Evolutionary conservation across 1,284 basidiomycete species (phyloP).

Genomic region (Trametes polyzona): DNA sequence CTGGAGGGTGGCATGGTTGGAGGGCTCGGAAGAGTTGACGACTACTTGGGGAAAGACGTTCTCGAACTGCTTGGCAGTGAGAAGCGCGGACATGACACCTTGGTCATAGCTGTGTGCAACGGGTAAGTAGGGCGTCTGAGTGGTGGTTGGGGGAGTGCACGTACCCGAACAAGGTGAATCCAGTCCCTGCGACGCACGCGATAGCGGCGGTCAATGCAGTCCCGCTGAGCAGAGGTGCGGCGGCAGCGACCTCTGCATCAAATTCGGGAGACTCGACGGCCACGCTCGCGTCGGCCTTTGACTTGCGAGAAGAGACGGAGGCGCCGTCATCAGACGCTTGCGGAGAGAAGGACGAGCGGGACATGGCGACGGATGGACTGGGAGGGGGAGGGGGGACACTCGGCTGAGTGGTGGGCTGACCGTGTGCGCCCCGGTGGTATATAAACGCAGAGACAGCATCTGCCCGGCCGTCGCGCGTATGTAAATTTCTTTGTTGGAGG

Average conservation of each 20-base stretch:
- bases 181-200: slow-evolving; percentile 57
- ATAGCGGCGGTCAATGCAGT: slow-evolving; percentile 47
- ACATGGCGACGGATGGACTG: slow-evolving; percentile 8
- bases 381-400: background rate
- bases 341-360: slow-evolving; percentile 13
- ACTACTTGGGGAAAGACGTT: slow-evolving; percentile 53
- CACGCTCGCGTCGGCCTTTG: slow-evolving; percentile 14
- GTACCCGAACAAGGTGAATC: slow-evolving; percentile 62
- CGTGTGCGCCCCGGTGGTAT: background rate
- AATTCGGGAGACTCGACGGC: slow-evolving; percentile 15
- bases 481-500: slow-evolving; percentile 4
- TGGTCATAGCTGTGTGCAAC: slow-evolving; percentile 56
- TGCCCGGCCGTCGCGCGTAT: background rate
- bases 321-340: slow-evolving; percentile 6
- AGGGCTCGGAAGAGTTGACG: slow-evolving; percentile 35
- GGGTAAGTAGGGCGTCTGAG: background rate
- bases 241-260: slow-evolving; percentile 27
- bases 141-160: slow-evolving; percentile 13
- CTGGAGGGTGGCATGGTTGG: slow-evolving; percentile 54
- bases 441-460: slow-evolving; percentile 7
- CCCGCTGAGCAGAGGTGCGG: slow-evolving; percentile 44
- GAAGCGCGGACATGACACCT: slow-evolving; percentile 65
- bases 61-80: slow-evolving; percentile 58
- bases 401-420: background rate
- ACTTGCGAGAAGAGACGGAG: slow-evolving; percentile 8